Conservation (phyloP, 2,329 filamentous ascomycete species). For the Fonsecaea pugnacius region DNA sequence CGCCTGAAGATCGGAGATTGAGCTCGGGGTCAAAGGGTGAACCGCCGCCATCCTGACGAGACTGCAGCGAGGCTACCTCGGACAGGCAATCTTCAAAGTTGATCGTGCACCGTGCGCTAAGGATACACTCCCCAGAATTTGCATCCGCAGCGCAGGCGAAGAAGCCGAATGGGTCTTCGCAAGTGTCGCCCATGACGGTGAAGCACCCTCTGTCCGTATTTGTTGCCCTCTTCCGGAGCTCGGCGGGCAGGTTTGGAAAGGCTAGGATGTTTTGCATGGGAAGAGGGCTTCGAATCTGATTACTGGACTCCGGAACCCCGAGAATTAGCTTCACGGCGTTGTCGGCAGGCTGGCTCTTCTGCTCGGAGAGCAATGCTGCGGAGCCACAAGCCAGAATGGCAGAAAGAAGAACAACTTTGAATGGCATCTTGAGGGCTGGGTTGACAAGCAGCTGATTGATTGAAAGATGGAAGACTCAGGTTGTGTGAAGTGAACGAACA, state of each 20-base stretch:
- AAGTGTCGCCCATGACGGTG: neutral
- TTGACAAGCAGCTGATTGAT: constrained; percentile 2
- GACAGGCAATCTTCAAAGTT: neutral
- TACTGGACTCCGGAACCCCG: neutral
- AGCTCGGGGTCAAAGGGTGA: constrained; percentile 8
- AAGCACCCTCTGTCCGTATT: neutral
- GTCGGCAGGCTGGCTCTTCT: neutral
- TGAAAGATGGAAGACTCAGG: neutral
- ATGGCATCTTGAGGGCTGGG: constrained; percentile 21
- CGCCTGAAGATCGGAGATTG: neutral
- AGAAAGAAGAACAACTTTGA: constrained; percentile 20
- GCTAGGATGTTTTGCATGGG: constrained; percentile 17
- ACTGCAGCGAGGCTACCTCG: neutral
- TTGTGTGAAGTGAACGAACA: neutral
- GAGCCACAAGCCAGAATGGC: constrained; percentile 17
- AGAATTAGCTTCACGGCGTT: constrained; percentile 2
- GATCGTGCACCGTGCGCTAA: neutral
- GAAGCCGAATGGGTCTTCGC: neutral
- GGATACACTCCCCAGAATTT: neutral
- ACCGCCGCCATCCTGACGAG: constrained; percentile 1
- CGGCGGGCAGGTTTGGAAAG: neutral
- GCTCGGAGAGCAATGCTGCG: constrained; percentile 5
- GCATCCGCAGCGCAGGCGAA: neutral
- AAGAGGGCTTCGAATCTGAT: constrained; percentile 10
- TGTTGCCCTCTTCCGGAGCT: constrained; percentile 2